Base-by-base conservation (phyloP, 331 rosid genomes). In the Ulmus americana region DNA sequence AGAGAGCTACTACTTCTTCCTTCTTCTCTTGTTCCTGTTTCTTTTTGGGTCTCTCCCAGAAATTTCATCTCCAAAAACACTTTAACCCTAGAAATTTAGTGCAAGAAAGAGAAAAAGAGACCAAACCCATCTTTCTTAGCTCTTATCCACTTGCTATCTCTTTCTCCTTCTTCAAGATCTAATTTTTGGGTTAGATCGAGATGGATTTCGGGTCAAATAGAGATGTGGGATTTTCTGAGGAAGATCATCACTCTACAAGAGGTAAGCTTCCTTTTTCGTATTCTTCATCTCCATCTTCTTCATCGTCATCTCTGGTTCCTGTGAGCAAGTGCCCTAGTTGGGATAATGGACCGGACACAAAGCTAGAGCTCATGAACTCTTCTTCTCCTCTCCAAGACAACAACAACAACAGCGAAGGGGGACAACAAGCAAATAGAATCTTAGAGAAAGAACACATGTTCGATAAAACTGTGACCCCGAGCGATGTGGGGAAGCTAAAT, bases 401-500 rank as follows among this genome's bases (percentile, higher is more conserved):
- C 44, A 56, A 41, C 20, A 28, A 58, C 53, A 6, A 14, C 43
- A 39, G 39, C 3, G 14, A 28, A 11, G 5, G 59, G 10, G 20
- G 65, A 45, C 39, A 15, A 45, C 45, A n/a, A 49, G 63, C 53
- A 14, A 13, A 13, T 45, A 45, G 49, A 45, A 9, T 48, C 2
- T 42, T 72, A 1, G 76, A 77, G 64, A 77, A 49, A 20, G 85
- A 81, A 64, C 82, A 81, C 59, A 77, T 81, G 85, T 81, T 81
- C 61, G 82, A 81, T 70, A 81, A 81, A 42, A 80, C 77, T 10
- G 85, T 81, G 55, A 81, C 85, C 38, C 85, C 85, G 10, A 81
- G 85, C 64, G 85, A 81, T 4, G 85, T 81, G 5, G 85, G 85
- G 3, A 81, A 81, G 45, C 79, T 81, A 3, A 77, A 81, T 53